phyloP scores from a whole-genome alignment of 805 yeast genomes.

The Candida peoriensis region DNA sequence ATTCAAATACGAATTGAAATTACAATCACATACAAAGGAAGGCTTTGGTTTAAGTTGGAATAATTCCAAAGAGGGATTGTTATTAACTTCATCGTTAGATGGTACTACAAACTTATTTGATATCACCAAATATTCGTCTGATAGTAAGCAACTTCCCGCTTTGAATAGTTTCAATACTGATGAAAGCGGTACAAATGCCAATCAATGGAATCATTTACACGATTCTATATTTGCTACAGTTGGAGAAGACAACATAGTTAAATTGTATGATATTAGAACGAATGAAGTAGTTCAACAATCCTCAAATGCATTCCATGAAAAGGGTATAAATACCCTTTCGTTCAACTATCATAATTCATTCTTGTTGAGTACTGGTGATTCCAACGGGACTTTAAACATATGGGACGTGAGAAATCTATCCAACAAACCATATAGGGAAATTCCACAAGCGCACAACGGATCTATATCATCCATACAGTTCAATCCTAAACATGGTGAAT shows the following conservation, averaged over 20 bases:
- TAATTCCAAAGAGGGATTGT: slow-evolving; percentile 47
- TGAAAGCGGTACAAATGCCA: slow-evolving; percentile 58
- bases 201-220: slow-evolving; percentile 64
- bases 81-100: slow-evolving; percentile 58
- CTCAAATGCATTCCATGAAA: slow-evolving; percentile 13
- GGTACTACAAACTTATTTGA: slow-evolving; percentile 70
- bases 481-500: slow-evolving; percentile 52
- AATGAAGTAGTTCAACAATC: slow-evolving; percentile 6
- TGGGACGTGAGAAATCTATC: slow-evolving; percentile 60
- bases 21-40: slow-evolving; percentile 43
- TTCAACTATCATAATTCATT: slow-evolving; percentile 53
- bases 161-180: slow-evolving; percentile 26
- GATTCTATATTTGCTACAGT: slow-evolving; percentile 57
- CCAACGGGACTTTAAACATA: slow-evolving; percentile 46
- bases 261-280: slow-evolving; percentile 50
- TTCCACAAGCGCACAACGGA: slow-evolving; percentile 39
- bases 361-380: slow-evolving; percentile 64
- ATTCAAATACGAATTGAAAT: slow-evolving; percentile 46
- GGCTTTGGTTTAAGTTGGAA: slow-evolving; percentile 76
- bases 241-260: slow-evolving; percentile 55
- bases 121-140: slow-evolving; percentile 36
- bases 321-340: slow-evolving; percentile 52
- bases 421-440: slow-evolving; percentile 25
- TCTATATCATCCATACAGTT: slow-evolving; percentile 65
- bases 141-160: slow-evolving; percentile 10